phyloP scores from a whole-genome alignment of 2,329 filamentous ascomycete species.

The Pestalotiopsis sp. region DNA sequence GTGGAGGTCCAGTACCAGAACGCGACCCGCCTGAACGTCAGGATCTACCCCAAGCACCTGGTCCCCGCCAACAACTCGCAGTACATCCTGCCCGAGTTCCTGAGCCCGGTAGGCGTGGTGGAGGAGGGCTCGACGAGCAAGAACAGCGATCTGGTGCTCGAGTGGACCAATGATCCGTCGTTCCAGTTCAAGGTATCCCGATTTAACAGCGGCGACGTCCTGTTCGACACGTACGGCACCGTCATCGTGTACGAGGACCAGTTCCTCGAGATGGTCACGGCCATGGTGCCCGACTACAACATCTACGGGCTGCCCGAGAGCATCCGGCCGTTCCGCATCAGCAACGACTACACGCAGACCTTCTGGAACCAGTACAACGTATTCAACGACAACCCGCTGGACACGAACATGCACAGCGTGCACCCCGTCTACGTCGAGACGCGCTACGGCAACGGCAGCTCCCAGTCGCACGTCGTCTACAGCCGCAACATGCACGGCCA shows the following conservation, averaged over 20 bases:
- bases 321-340: conserved; percentile 71
- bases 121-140: conserved; percentile 44
- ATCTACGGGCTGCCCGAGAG: conserved; percentile 76
- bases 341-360: conserved; percentile 69
- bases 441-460: conserved; percentile 67
- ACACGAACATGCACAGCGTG: conserved; percentile 72
- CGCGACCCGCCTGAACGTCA: conserved; percentile 67
- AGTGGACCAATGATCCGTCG: conserved; percentile 57
- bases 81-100: conserved; percentile 66
- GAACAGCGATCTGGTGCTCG: conserved; percentile 56
- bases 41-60: conserved; percentile 70
- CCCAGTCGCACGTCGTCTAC: conserved; percentile 76
- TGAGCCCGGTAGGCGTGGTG: conserved; percentile 60
- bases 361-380: conserved; percentile 53
- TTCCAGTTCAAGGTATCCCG: conserved; percentile 71
- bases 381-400: conserved; percentile 69
- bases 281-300: conserved; percentile 72
- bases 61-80: conserved; percentile 64
- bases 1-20: conserved; percentile 72
- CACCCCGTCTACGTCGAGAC: conserved; percentile 83
- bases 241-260: conserved; percentile 76
- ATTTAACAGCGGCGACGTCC: conserved; percentile 60
- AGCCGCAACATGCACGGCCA: conserved; percentile 77
- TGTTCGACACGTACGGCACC: conserved; percentile 70
- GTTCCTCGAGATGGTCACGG: conserved; percentile 74